Conservation (phyloP, 441 rosid genomes). For the Geranium incanum region DNA sequence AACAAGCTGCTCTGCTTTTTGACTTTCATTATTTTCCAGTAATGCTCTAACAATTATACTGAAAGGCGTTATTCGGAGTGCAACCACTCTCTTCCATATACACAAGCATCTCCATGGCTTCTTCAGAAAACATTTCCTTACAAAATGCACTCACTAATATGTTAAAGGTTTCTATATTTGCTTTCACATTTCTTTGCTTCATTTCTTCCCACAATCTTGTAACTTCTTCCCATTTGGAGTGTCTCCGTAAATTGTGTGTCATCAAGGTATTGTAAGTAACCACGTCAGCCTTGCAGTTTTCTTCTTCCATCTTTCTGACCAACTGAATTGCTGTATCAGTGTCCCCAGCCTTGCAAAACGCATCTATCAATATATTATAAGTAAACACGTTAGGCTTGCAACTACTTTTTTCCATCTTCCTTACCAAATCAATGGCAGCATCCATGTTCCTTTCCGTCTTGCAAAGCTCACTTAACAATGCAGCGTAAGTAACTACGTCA, state of each 20-base stretch:
- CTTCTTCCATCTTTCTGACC: no score
- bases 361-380: no score
- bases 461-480: no score
- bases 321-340: no score
- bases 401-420: no score
- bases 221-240: slow-evolving; percentile 3
- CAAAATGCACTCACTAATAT: background rate
- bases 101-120: background rate
- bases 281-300: no score
- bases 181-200: background rate
- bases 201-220: background rate
- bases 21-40: background rate
- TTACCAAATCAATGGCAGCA: no score
- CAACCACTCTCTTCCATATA: background rate
- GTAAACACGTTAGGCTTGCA: no score
- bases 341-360: no score
- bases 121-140: background rate
- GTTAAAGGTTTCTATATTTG: background rate
- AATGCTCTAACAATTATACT: background rate
- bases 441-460: no score
- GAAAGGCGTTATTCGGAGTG: background rate
- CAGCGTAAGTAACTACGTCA: no score
- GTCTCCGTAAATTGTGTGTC: background rate
- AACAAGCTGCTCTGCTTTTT: background rate
- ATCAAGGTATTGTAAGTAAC: background rate